These are phyloP conservation scores for Globisporangium cylindrosporum DNA, from an alignment of 352 stramenopile species.

Conservation along the genomic window DNA sequence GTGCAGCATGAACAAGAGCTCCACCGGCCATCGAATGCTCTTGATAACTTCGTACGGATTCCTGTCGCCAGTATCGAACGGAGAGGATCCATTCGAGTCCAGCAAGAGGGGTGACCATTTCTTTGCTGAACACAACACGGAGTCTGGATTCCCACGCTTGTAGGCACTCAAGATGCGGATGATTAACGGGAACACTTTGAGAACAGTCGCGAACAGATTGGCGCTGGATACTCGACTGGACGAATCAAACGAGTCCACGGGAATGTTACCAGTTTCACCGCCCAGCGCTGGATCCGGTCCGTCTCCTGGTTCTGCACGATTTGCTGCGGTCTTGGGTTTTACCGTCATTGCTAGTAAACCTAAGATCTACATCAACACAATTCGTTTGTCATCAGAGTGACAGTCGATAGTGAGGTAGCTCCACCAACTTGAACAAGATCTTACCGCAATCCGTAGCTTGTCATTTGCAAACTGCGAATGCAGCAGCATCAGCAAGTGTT, in stretches of 20 bases:
- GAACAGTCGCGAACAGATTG: background rate
- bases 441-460: constrained; percentile 23
- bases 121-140: background rate
- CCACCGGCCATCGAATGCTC: constrained; percentile 20
- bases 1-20: constrained; percentile 21
- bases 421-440: background rate
- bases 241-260: background rate
- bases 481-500: constrained; percentile 16
- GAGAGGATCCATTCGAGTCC: background rate
- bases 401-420: background rate
- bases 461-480: constrained; percentile 9
- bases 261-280: background rate
- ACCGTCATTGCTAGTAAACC: background rate
- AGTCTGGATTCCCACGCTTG: background rate
- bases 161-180: background rate
- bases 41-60: constrained; percentile 15
- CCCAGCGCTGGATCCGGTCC: background rate
- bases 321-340: background rate
- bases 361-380: background rate
- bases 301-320: background rate
- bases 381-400: background rate
- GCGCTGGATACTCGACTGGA: background rate
- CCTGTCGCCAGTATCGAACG: background rate
- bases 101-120: constrained; percentile 3
- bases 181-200: background rate